A percentile compares a stretch with the other conserved stretches of the same genome.
These are phyloP conservation scores for Tricholoma hemisulphureum DNA, from an alignment of 768 basidiomycete genomes.

Conservation along the genomic window DNA sequence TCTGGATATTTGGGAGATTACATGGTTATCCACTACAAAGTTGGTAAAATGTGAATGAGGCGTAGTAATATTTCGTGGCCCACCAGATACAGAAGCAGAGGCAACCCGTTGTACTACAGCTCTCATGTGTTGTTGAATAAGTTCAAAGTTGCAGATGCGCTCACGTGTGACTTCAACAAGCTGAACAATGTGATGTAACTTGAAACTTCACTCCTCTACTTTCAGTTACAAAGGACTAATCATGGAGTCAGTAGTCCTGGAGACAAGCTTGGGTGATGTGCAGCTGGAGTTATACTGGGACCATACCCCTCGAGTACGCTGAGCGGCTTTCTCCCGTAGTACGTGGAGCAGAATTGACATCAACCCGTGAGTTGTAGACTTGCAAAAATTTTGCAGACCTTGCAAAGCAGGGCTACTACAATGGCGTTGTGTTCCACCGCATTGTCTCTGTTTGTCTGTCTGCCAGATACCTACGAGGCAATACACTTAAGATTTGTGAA, in stretches of 20 bases:
- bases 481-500: not conserved
- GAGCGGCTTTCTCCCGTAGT: conserved; percentile 9
- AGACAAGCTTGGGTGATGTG: conserved; percentile 84
- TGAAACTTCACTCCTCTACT: not conserved
- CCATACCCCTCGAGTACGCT: conserved; percentile 74
- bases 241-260: conserved; percentile 65
- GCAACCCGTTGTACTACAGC: conserved; percentile 84
- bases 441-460: conserved; percentile 68
- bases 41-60: not conserved
- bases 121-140: no score
- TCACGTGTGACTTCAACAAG: not conserved
- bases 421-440: conserved; percentile 85
- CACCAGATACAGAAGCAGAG: conserved; percentile 83
- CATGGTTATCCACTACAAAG: conserved; percentile 69
- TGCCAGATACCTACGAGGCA: not conserved
- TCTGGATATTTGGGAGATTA: conserved; percentile 77
- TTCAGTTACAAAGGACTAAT: not conserved
- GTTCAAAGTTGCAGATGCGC: not conserved
- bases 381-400: conserved; percentile 95
- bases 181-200: no score
- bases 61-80: conserved; percentile 8
- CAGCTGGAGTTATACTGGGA: conserved; percentile 91
- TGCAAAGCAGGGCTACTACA: conserved; percentile 90
- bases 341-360: conserved; percentile 15
- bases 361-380: conserved; percentile 51